A percentile compares a stretch with the other conserved stretches of the same genome.
These are phyloP conservation scores for Aspergillus sp. DNA, from an alignment of 2,329 filamentous ascomycete genomes.

Conservation along the genomic window DNA sequence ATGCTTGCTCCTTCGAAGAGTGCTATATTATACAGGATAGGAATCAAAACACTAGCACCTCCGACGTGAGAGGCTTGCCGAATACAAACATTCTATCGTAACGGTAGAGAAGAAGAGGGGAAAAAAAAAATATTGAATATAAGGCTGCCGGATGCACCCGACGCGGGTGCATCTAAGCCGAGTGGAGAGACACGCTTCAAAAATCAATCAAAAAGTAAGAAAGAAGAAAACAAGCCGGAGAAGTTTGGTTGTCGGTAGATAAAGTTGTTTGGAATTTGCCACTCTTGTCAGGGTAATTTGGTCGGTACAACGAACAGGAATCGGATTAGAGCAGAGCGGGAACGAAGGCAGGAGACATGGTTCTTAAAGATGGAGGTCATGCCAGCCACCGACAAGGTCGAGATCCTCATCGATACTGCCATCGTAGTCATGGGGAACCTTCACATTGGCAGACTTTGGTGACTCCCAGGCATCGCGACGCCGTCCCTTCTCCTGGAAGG, in stretches of 20 bases:
- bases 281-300: slow-evolving; percentile 13
- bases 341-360: slow-evolving; percentile 3
- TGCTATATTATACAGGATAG: slow-evolving; percentile 27
- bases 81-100: slow-evolving; percentile 24
- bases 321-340: slow-evolving; percentile 14
- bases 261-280: slow-evolving; percentile 8
- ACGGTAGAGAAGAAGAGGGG: slow-evolving; percentile 8
- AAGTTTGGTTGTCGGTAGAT: neutral
- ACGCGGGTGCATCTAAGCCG: slow-evolving; percentile 3
- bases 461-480: slow-evolving; percentile 43
- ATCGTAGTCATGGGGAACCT: slow-evolving; percentile 51
- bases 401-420: slow-evolving; percentile 65
- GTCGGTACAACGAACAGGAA: slow-evolving; percentile 24
- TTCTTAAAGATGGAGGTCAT: slow-evolving; percentile 64
- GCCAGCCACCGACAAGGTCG: slow-evolving; percentile 95
- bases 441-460: slow-evolving; percentile 35
- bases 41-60: slow-evolving; percentile 19
- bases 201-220: slow-evolving; percentile 3
- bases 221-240: slow-evolving; percentile 9
- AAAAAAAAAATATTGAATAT: slow-evolving; percentile 11
- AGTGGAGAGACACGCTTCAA: slow-evolving; percentile 1
- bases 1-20: slow-evolving; percentile 18
- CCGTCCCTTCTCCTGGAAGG: slow-evolving; percentile 50
- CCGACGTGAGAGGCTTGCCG: slow-evolving; percentile 12
- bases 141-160: slow-evolving; percentile 9